A percentile compares a stretch with the other conserved stretches of the same genome.
phyloP scores from a whole-genome alignment of 2,329 filamentous ascomycete genomes.

The Neonectria ditissima region DNA sequence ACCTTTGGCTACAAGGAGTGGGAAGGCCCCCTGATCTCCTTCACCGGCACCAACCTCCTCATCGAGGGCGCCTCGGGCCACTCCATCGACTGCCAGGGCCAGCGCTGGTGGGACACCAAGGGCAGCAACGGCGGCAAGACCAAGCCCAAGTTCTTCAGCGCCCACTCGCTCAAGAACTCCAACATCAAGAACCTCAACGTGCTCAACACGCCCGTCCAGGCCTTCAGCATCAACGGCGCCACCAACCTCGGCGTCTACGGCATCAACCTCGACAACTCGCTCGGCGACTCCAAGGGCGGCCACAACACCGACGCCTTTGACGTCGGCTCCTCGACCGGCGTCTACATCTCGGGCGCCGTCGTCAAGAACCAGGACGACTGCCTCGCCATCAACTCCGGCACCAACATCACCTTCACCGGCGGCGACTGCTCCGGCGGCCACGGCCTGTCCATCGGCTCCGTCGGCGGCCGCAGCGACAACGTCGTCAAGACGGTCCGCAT shows the following conservation, averaged over 20 bases:
- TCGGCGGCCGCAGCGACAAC: constrained; percentile 64
- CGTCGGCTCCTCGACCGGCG: constrained; percentile 60
- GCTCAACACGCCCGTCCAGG: constrained; percentile 57
- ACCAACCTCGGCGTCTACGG: constrained; percentile 50
- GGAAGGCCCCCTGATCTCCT: constrained; percentile 71
- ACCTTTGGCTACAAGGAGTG: constrained; percentile 75
- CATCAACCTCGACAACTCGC: constrained; percentile 55
- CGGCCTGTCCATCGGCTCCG: constrained; percentile 57
- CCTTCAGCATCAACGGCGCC: constrained; percentile 54
- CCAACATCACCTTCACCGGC: constrained; percentile 59
- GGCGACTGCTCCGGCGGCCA: constrained; percentile 59
- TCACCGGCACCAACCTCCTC: constrained; percentile 68
- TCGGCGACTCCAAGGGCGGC: constrained; percentile 50
- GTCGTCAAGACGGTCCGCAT: constrained; percentile 64
- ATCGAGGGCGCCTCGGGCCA: constrained; percentile 62
- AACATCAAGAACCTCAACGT: constrained; percentile 54
- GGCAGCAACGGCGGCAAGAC: constrained; percentile 70
- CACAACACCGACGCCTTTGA: constrained; percentile 72
- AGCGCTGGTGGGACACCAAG: constrained; percentile 71
- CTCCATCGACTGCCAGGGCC: constrained; percentile 67
- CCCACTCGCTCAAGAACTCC: constrained; percentile 53
- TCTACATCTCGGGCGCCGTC: constrained; percentile 64
- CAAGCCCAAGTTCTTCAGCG: constrained; percentile 72
- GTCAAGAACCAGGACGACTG: constrained; percentile 74
- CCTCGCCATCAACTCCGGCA: constrained; percentile 67